Conservation (phyloP, 306 rosid species). For the Psophocarpus tetragonolobus region DNA sequence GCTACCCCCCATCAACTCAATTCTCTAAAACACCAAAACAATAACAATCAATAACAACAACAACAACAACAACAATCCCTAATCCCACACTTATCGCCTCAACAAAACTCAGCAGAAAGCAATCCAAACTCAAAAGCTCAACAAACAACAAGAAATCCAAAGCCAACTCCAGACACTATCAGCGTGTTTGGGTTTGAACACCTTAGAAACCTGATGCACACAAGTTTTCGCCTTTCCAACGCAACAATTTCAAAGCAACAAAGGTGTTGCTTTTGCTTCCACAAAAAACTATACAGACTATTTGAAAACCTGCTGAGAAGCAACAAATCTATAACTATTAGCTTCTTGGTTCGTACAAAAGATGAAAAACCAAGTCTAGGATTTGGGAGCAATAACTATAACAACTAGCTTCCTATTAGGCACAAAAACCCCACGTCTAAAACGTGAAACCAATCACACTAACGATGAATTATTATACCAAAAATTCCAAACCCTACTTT, state of each 20-base stretch:
- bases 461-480: background rate
- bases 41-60: slow-evolving; percentile 3
- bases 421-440: background rate
- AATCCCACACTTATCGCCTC: slow-evolving; percentile 25
- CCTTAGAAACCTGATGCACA: too few species aligned
- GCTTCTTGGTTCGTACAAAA: background rate
- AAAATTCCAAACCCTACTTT: slow-evolving; percentile 1
- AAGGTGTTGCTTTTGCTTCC: too few species aligned
- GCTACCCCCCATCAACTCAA: slow-evolving; percentile 71
- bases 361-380: background rate
- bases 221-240: too few species aligned
- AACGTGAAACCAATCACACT: background rate
- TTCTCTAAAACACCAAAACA: slow-evolving; percentile 30
- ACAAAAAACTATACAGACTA: background rate
- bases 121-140: slow-evolving; percentile 21
- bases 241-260: too few species aligned
- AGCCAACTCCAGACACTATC: slow-evolving; percentile 19
- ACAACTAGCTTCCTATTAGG: background rate
- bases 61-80: background rate
- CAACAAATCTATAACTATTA: background rate
- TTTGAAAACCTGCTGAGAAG: background rate
- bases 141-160: background rate
- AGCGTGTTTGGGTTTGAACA: too few species aligned
- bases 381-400: background rate
- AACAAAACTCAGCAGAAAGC: slow-evolving; percentile 29